phyloP scores from a whole-genome alignment of 2,329 filamentous ascomycete genomes.

The Microdochium nivale region DNA sequence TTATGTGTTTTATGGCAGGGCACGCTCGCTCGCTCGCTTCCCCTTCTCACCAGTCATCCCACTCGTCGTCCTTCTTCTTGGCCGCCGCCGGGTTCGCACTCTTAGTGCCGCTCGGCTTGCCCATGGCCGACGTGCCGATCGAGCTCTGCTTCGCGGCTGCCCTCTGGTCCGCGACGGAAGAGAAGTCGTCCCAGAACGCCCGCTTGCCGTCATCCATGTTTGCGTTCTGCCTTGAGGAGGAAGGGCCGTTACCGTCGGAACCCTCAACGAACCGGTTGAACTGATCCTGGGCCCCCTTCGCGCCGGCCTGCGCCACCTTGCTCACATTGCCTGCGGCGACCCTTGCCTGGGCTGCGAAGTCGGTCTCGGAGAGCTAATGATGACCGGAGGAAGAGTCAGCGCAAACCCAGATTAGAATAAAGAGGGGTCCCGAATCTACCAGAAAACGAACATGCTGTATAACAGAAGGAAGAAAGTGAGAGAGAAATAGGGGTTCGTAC shows the following conservation, averaged over 20 bases:
- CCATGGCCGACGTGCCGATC: constrained; percentile 53
- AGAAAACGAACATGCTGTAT: too few relatives aligned
- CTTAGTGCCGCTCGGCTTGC: constrained; percentile 35
- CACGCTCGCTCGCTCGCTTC: too few relatives aligned
- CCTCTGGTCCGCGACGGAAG: constrained; percentile 54
- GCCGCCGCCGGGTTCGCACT: constrained; percentile 21
- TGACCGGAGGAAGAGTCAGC: constrained; percentile 1
- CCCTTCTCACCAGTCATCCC: constrained; percentile 57
- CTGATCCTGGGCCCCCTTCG: constrained; percentile 66
- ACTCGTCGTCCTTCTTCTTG: constrained; percentile 47
- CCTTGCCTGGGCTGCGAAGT: constrained; percentile 62
- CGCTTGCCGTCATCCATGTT: constrained; percentile 56
- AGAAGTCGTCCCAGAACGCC: constrained; percentile 91
- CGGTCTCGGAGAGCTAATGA: constrained; percentile 67
- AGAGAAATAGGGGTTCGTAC: too few relatives aligned
- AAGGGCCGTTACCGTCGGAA: too few relatives aligned
- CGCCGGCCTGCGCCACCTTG: constrained; percentile 58
- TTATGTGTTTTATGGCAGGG: too few relatives aligned
- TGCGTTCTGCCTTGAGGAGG: constrained; percentile 23
- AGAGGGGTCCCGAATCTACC: not conserved
- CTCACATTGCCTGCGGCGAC: constrained; percentile 57
- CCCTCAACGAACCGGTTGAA: constrained; percentile 88
- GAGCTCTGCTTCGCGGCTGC: constrained; percentile 33
- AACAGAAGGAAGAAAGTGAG: too few relatives aligned
- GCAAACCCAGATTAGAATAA: too few relatives aligned